Evolutionary conservation across 148 eudicot species (phyloP).

Genomic region (Diospyros lotus): DNA sequence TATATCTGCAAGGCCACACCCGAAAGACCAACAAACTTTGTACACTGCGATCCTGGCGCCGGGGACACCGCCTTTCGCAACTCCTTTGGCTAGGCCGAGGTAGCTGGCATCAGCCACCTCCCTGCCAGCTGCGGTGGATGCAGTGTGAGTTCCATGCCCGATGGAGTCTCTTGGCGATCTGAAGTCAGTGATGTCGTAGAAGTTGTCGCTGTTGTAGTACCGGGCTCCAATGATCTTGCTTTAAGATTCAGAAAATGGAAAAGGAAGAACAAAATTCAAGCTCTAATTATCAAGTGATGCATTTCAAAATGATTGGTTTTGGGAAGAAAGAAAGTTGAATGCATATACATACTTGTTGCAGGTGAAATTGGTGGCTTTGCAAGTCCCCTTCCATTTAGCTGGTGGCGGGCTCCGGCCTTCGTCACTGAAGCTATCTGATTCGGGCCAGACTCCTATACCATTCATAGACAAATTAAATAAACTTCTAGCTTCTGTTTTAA

Average conservation of each 20-base stretch:
- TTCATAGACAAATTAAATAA: too few relatives aligned
- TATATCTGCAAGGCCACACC: conserved; percentile 14
- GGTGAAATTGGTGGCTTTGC: conserved; percentile 20
- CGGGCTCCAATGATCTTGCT: conserved; percentile 20
- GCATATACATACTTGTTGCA: conserved; percentile 18
- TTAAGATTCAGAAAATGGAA: background rate
- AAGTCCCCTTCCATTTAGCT: conserved; percentile 20
- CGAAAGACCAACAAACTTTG: conserved; percentile 11
- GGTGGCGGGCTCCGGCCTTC: conserved; percentile 14
- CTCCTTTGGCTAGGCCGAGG: conserved; percentile 10
- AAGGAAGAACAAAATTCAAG: background rate
- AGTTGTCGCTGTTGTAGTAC: conserved; percentile 13
- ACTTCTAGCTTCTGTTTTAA: too few relatives aligned
- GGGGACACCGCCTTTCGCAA: conserved; percentile 17
- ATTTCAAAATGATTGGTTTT: background rate
- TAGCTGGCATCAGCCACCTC: conserved; percentile 14
- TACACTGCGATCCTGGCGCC: conserved; percentile 12
- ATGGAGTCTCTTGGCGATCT: conserved; percentile 15
- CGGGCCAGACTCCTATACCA: conserved; percentile 15
- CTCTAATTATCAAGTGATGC: too few relatives aligned
- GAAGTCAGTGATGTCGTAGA: background rate
- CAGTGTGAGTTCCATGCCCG: conserved; percentile 19
- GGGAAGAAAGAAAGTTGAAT: background rate
- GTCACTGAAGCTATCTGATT: conserved; percentile 19
- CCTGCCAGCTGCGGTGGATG: conserved; percentile 18